Percentiles rank a stretch among this genome's conserved stretches.
Conservation (phyloP, 148 eudicot species). For the Limonium bicolor region DNA sequence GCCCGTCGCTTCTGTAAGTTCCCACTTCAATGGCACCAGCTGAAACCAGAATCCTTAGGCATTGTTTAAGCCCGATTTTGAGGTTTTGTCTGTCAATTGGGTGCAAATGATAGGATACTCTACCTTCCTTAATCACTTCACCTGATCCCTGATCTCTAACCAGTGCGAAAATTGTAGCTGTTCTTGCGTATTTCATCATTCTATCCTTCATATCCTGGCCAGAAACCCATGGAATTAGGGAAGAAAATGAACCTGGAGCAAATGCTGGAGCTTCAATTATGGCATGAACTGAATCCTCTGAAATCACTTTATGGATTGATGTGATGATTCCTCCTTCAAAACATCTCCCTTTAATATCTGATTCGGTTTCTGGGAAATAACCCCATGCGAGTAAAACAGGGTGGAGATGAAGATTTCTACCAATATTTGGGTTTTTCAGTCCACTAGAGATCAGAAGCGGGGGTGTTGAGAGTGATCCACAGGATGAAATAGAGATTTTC, state of each 20-base stretch:
- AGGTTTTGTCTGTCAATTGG: conserved; percentile 44
- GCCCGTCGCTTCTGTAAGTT: conserved; percentile 78
- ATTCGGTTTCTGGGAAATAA: conserved; percentile 45
- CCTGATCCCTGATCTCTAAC: conserved; percentile 52
- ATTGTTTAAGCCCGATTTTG: conserved; percentile 38
- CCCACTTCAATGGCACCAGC: conserved; percentile 94
- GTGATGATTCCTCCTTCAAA: conserved; percentile 81
- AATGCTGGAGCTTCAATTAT: conserved; percentile 45
- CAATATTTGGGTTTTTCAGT: conserved; percentile 44
- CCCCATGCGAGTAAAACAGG: conserved; percentile 70
- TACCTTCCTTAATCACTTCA: conserved; percentile 34
- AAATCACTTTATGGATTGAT: conserved; percentile 51
- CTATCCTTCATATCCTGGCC: conserved; percentile 55
- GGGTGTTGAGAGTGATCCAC: conserved; percentile 69
- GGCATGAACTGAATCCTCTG: conserved; percentile 27
- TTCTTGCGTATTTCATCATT: conserved; percentile 51
- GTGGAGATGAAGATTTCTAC: conserved; percentile 70
- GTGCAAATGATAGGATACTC: conserved; percentile 29
- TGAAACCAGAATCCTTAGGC: conserved; percentile 46
- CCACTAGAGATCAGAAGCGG: conserved; percentile 67
- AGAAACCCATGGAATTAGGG: conserved; percentile 66
- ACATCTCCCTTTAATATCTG: conserved; percentile 25
- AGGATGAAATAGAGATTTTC: conserved; percentile 46
- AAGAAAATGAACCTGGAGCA: conserved; percentile 42
- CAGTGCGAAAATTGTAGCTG: conserved; percentile 43